Base-by-base conservation (phyloP, 2,329 filamentous ascomycete genomes). In the Epichloe scottii region DNA sequence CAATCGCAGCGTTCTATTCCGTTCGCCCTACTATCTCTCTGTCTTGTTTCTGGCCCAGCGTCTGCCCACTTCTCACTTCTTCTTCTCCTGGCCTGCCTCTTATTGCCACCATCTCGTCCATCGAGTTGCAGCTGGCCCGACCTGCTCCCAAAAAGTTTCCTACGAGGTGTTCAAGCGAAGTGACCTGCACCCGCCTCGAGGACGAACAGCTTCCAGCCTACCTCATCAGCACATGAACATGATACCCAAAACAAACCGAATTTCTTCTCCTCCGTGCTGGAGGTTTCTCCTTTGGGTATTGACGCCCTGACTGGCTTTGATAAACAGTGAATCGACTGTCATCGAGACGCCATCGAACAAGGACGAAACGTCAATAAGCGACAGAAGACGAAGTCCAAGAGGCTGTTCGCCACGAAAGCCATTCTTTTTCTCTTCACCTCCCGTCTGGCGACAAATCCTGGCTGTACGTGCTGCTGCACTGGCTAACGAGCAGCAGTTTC, bases 251-350 rank as follows among this genome's bases (percentile, higher is more conserved):
- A 61, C 58, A 57, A 59, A 56, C 55, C 63, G 64, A 51, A 62
- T 64, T 61, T 63, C 60, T 60, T 62, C 62, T 60, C 69, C 66
- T 68, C 66, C 67, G 59, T 62, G 60, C 58, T 62, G 67, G 67
- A 70, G 67, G 56, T 66, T 69, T 53, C 59, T 67, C 53, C 67
- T 66, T 55, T 65, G 66, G 67, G 61, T 64, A 54, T 57, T 62
- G 59, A 66, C 66, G 55, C 66, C 66, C 59, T 69, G 67, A 69
- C 64, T 63, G 46, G 50, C 44, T 30, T 37, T 15, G 34, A 41
- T n/a, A 34, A 26, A 34, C 41, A 19, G 23, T 35, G 14, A 33
- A 37, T 35, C 14, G 21, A 39, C 50, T 26, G 30, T 43, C 14
- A 17, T 21, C 21, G 33, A 10, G n/a, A 21, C 40, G 33, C 33